Evolutionary conservation across 2,329 filamentous ascomycete species (phyloP).

Genomic region (Claviceps monticola): DNA sequence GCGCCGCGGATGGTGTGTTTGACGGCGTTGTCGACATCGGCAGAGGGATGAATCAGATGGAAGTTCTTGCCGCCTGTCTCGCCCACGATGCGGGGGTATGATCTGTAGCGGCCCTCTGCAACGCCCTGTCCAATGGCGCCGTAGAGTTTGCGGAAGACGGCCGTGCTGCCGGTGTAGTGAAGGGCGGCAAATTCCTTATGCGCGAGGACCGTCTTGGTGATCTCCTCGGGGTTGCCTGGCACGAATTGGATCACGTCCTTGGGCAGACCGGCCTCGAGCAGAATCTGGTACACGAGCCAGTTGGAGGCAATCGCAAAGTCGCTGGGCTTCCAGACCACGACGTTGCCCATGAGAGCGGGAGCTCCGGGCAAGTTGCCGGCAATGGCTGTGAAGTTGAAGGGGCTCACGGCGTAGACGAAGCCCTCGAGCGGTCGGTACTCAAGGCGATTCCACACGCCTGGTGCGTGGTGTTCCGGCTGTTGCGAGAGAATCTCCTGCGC

Average conservation of each 20-base stretch:
- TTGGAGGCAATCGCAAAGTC: conserved; percentile 80
- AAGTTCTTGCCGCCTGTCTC: conserved; percentile 94
- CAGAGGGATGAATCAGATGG: conserved; percentile 65
- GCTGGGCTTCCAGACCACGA: conserved; percentile 94
- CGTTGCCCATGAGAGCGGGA: conserved; percentile 82
- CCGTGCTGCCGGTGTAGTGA: conserved; percentile 88
- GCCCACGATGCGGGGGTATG: conserved; percentile 79
- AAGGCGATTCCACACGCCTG: conserved; percentile 81
- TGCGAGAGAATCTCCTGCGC: conserved; percentile 81
- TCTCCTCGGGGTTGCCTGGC: conserved; percentile 71
- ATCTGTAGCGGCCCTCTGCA: conserved; percentile 65
- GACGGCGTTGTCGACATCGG: conserved; percentile 65
- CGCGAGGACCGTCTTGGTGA: conserved; percentile 63
- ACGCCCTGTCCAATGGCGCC: conserved; percentile 73
- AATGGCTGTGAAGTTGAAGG: conserved; percentile 97
- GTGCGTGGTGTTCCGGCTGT: conserved; percentile 71
- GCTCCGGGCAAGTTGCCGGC: conserved; percentile 73
- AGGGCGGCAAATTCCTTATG: conserved; percentile 79
- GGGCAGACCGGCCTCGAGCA: conserved; percentile 82
- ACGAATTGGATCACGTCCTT: conserved; percentile 87
- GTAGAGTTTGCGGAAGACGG: conserved; percentile 80
- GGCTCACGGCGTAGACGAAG: conserved; percentile 87
- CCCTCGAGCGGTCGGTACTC: conserved; percentile 86
- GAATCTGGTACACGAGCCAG: conserved; percentile 80
- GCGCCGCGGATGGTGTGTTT: conserved; percentile 74